Base-by-base conservation (phyloP, 2,329 filamentous ascomycete genomes). In the Zymoseptoria passerinii region DNA sequence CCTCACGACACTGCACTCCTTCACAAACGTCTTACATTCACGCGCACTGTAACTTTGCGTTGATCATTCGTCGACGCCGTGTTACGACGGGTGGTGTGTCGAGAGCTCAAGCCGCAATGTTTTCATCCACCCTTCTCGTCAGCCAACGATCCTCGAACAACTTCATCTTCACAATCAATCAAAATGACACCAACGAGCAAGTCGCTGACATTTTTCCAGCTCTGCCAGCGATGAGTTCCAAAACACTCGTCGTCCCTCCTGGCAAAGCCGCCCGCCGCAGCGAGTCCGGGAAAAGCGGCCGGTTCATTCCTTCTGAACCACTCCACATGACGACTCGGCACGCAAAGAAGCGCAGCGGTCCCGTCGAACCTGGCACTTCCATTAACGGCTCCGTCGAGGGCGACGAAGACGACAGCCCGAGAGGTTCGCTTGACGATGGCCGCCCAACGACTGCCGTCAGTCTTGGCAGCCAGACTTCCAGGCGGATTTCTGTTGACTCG, bases 291-390 rank as follows among this genome's bases (percentile, higher is more conserved):
- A 56, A 56, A 28, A 61, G 61, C 35, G 68, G 68, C 52, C 67
- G 75, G 65, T 75, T 78, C 62, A 73, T 75, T 68, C 76, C 76
- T 63, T 76, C 76, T 60, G 72, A 74, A 69, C 75, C 76, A 55
- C 70, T 78, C 66, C 76, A 78, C 68, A 80, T 80, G 77, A 78
- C 74, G 58, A 79, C 76, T 54, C 73, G 77, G 48, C 63, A 66
- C 51, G 64, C 63, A 44, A 67, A 63, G 53, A 61, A 61, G 49
- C 56, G 55, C 27, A 61, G 55, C 27, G 59, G 56, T 16, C 52
- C 52, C 29, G 50, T 58, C 16, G 59, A 65, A 40, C 61, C 57
- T 16, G 55, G 64, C 8, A 61, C 65, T 51, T 70, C 68, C 13
- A 58, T 62, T 50, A 68, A 67, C 58, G 65, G 66, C 23, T 69